Evolutionary conservation across 768 basidiomycete species (phyloP).

Genomic region (Kwoniella dejecticola): DNA sequence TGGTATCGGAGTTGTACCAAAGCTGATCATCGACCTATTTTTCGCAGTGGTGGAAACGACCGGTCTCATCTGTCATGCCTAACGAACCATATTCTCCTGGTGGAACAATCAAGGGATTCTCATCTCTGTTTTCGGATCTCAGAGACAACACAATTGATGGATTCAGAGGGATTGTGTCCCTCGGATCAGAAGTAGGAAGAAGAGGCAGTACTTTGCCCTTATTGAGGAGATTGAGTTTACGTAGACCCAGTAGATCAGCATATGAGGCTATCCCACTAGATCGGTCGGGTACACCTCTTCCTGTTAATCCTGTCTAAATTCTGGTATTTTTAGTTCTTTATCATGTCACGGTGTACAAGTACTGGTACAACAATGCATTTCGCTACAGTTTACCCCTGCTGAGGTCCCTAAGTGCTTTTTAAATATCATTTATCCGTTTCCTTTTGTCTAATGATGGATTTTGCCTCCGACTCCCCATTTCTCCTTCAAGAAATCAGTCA

Average conservation of each 20-base stretch:
- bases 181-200: conserved; percentile 55
- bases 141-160: conserved; percentile 58
- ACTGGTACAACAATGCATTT: conserved; percentile 17
- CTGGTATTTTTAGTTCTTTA: not conserved
- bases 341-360: conserved; percentile 1
- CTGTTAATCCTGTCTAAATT: conserved; percentile 7
- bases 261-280: conserved; percentile 47
- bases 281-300: conserved; percentile 15
- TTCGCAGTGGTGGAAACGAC: conserved; percentile 53
- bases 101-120: conserved; percentile 58
- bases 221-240: conserved; percentile 36
- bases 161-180: conserved; percentile 49
- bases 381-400: too few species aligned
- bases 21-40: not conserved
- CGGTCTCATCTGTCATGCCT: conserved; percentile 61
- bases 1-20: not conserved
- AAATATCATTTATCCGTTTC: too few species aligned
- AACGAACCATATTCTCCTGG: conserved; percentile 59
- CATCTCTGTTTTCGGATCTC: conserved; percentile 59
- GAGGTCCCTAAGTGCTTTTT: too few species aligned
- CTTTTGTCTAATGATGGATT: conserved; percentile 23
- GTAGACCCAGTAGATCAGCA: conserved; percentile 20
- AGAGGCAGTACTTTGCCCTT: conserved; percentile 54
- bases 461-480: conserved; percentile 71
- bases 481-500: conserved; percentile 80